Conservation (phyloP, 768 basidiomycete species). For the Suillus variegatus region DNA sequence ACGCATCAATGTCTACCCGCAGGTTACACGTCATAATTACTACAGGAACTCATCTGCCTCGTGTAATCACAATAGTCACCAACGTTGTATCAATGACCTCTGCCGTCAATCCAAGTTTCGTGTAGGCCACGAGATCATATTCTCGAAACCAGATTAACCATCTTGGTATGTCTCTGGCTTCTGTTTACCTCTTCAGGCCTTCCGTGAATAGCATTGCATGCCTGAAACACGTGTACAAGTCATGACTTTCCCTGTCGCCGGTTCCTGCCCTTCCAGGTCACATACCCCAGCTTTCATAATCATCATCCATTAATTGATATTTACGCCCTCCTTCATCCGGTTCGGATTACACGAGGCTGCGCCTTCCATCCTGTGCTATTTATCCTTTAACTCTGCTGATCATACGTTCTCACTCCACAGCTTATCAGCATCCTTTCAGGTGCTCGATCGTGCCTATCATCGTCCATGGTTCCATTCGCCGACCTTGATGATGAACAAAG, state of each 20-base stretch:
- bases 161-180: neutral
- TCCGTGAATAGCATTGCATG: constrained; percentile 24
- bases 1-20: neutral
- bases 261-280: constrained; percentile 10
- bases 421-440: constrained; percentile 2
- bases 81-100: constrained; percentile 3
- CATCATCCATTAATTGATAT: constrained; percentile 15
- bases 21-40: neutral
- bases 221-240: constrained; percentile 25
- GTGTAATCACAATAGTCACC: neutral
- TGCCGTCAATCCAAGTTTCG: neutral
- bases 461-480: constrained; percentile 25
- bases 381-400: constrained; percentile 11
- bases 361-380: constrained; percentile 12
- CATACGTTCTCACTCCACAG: constrained; percentile 5
- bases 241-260: constrained; percentile 17
- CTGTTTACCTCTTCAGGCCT: constrained; percentile 4
- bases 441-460: constrained; percentile 17
- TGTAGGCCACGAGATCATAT: constrained; percentile 1
- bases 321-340: constrained; percentile 17
- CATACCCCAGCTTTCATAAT: constrained; percentile 15
- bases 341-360: constrained; percentile 30
- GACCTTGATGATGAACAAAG: constrained; percentile 32
- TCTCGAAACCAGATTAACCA: neutral
- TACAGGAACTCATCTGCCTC: neutral